A percentile compares a stretch with the other conserved stretches of the same genome.
phyloP scores from a whole-genome alignment of 2,329 filamentous ascomycete genomes.

The Aspergillus melleus region DNA sequence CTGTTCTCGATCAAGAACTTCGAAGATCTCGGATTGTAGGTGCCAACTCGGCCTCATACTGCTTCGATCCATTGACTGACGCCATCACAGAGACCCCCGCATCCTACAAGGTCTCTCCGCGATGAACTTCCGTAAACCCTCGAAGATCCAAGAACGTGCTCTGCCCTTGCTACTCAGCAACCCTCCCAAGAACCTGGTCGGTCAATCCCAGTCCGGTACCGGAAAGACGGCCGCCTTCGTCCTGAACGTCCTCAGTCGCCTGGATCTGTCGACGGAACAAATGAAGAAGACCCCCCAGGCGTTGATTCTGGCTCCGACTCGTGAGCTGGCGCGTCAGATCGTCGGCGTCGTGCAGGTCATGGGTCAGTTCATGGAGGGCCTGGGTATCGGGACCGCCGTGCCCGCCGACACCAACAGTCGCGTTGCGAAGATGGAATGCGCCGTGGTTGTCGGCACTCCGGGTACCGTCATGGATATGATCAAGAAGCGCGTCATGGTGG shows the following conservation, averaged over 20 bases:
- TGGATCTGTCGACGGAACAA: conserved; percentile 69
- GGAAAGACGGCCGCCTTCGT: conserved; percentile 98
- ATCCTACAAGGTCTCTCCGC: conserved; percentile 75
- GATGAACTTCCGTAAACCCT: conserved; percentile 91
- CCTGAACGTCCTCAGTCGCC: conserved; percentile 81
- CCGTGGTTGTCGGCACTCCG: conserved; percentile 88
- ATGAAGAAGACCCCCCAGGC: conserved; percentile 68
- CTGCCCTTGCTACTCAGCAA: conserved; percentile 83
- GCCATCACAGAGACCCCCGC: conserved; percentile 49
- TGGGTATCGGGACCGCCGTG: conserved; percentile 79
- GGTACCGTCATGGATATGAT: conserved; percentile 90
- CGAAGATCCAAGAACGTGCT: conserved; percentile 95
- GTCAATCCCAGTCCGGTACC: conserved; percentile 98
- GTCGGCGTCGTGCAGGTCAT: conserved; percentile 80
- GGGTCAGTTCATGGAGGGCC: conserved; percentile 75
- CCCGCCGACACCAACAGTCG: conserved; percentile 71
- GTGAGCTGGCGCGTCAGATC: conserved; percentile 94
- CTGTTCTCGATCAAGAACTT: conserved; percentile 83
- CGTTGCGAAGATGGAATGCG: conserved; percentile 67
- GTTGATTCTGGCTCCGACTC: conserved; percentile 83
- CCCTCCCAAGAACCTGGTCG: conserved; percentile 92
- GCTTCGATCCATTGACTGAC: conserved; percentile 6
- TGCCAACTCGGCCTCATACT: not conserved
- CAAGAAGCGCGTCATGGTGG: conserved; percentile 71
- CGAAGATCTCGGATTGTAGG: conserved; percentile 81